A percentile compares a stretch with the other conserved stretches of the same genome.
phyloP scores from a whole-genome alignment of 2,329 filamentous ascomycete species.

The Phyllosticta citriasiana region DNA sequence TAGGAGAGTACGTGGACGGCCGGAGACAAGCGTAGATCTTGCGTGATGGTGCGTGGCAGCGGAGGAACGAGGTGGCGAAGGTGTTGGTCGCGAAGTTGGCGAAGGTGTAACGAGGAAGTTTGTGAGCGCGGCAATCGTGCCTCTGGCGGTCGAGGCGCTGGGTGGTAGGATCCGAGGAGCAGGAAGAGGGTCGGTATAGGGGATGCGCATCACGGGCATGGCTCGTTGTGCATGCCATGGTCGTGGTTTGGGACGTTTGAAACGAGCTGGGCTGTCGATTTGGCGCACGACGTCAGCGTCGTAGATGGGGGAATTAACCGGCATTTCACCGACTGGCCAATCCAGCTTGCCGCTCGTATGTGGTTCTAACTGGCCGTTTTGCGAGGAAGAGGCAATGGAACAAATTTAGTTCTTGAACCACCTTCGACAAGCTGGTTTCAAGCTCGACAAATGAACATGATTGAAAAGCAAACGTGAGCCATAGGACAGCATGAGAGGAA shows the following conservation, averaged over 20 bases:
- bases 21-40: neutral
- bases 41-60: neutral
- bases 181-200: constrained; percentile 76
- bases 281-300: constrained; percentile 3
- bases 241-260: neutral
- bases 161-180: constrained; percentile 64
- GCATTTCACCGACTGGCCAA: neutral
- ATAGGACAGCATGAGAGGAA: too few species aligned
- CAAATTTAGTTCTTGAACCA: too few species aligned
- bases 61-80: constrained; percentile 7
- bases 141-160: constrained; percentile 57
- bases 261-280: neutral
- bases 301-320: neutral
- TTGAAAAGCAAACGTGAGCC: too few species aligned
- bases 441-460: too few species aligned
- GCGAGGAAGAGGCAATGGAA: too few species aligned
- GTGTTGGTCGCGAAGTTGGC: constrained; percentile 34
- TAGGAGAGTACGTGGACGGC: constrained; percentile 42
- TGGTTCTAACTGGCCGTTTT: neutral
- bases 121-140: constrained; percentile 66
- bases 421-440: too few species aligned
- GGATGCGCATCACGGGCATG: constrained; percentile 73
- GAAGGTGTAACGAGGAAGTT: constrained; percentile 61
- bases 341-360: neutral
- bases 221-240: constrained; percentile 2